Evolutionary conservation across 1,139 yeast species (phyloP).

Genomic region (Entelexis paramagnoliae): DNA sequence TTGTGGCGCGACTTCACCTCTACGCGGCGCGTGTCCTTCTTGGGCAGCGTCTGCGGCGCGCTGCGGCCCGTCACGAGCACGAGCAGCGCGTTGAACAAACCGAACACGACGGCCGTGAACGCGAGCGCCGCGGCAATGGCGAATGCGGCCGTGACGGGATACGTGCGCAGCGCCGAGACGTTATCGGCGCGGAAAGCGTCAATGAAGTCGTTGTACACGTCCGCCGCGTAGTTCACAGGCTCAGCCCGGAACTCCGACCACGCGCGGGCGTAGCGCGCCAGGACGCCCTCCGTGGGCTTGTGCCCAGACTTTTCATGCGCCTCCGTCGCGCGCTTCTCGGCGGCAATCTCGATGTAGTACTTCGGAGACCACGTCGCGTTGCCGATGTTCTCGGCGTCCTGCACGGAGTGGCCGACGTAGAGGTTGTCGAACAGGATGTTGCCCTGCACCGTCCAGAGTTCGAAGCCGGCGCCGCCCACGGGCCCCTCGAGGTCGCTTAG

Average conservation of each 20-base stretch:
- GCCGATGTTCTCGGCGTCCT: constrained; percentile 75
- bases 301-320: constrained; percentile 5
- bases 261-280: constrained; percentile 19
- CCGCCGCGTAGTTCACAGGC: constrained; percentile 31
- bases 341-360: constrained; percentile 42
- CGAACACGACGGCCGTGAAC: constrained; percentile 23
- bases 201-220: constrained; percentile 29
- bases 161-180: constrained; percentile 29
- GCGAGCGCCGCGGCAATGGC: constrained; percentile 24
- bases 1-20: constrained; percentile 6
- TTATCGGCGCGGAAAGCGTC: constrained; percentile 30
- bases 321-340: constrained; percentile 25
- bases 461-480: constrained; percentile 79
- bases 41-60: constrained; percentile 4
- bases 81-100: constrained; percentile 17
- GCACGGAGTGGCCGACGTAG: constrained; percentile 69
- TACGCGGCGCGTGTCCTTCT: constrained; percentile 4
- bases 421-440: constrained; percentile 71
- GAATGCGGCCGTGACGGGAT: constrained; percentile 31
- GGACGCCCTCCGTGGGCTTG: not conserved
- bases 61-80: constrained; percentile 7
- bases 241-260: constrained; percentile 31
- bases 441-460: constrained; percentile 78
- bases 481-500: constrained; percentile 52
- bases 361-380: constrained; percentile 63